Evolutionary conservation across 2,329 filamentous ascomycete genomes (phyloP).

Genomic region (Arachnopeziza araneosa): DNA sequence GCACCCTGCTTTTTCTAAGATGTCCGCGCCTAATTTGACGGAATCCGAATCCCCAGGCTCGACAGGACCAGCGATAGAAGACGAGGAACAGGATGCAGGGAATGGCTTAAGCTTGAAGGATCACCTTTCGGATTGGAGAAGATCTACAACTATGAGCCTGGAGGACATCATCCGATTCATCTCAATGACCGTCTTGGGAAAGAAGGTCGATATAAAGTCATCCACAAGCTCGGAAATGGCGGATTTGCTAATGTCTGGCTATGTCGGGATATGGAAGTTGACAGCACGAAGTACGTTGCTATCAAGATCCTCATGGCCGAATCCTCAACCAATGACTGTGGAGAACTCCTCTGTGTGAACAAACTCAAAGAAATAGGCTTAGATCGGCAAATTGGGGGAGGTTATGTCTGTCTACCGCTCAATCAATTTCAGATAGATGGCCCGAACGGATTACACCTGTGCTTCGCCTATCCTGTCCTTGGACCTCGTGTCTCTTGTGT

Average conservation of each 20-base stretch:
- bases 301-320: constrained; percentile 13
- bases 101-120: too few species aligned
- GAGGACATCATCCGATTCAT: constrained; percentile 24
- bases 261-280: constrained; percentile 27
- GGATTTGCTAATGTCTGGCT: constrained; percentile 38
- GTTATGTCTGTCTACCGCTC: constrained; percentile 1
- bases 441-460: constrained; percentile 7
- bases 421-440: constrained; percentile 9
- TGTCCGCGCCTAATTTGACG: too few species aligned
- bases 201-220: constrained; percentile 30
- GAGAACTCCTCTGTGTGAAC: too few species aligned
- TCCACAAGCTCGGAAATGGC: constrained; percentile 36
- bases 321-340: too few species aligned
- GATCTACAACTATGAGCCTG: constrained; percentile 12
- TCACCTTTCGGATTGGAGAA: constrained; percentile 3
- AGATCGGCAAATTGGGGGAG: background rate
- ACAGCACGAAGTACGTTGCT: constrained; percentile 10
- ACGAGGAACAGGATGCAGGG: too few species aligned
- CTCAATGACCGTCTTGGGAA: constrained; percentile 17
- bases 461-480: constrained; percentile 9
- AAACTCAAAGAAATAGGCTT: background rate
- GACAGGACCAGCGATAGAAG: too few species aligned
- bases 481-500: constrained; percentile 7
- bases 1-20: too few species aligned
- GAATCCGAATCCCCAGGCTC: too few species aligned